These are phyloP conservation scores for Daldinia concentrica DNA, from an alignment of 495 filamentous ascomycete genomes.

Conservation along the genomic window DNA sequence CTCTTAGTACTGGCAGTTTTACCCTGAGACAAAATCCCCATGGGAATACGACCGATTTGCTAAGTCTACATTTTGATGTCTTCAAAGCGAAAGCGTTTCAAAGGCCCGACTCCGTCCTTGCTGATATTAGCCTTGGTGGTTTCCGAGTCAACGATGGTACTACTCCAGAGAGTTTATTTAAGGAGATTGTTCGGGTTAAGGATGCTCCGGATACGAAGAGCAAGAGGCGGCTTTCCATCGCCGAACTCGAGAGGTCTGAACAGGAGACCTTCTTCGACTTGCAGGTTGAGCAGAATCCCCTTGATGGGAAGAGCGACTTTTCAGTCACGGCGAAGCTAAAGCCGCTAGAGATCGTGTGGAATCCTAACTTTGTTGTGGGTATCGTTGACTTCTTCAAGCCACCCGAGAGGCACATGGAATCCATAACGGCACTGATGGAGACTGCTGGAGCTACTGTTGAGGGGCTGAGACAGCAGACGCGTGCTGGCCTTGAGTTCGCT, in stretches of 20 bases:
- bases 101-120: conserved; percentile 86
- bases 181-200: conserved; percentile 94
- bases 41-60: conserved; percentile 76
- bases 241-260: conserved; percentile 67
- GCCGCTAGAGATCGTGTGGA: conserved; percentile 96
- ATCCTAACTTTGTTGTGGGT: conserved; percentile 88
- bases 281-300: conserved; percentile 91
- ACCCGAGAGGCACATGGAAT: conserved; percentile 97
- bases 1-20: conserved; percentile 90
- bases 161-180: conserved; percentile 85
- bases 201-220: conserved; percentile 70
- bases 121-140: conserved; percentile 88
- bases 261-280: conserved; percentile 88
- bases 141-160: conserved; percentile 96
- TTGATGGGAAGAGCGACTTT: conserved; percentile 90
- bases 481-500: conserved; percentile 94
- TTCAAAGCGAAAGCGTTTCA: conserved; percentile 90
- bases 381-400: conserved; percentile 95
- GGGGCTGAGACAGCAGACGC: conserved; percentile 90
- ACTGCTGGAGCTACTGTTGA: conserved; percentile 95
- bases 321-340: conserved; percentile 90
- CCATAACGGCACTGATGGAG: conserved; percentile 92
- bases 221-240: conserved; percentile 62
- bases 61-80: conserved; percentile 91
- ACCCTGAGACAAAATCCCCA: conserved; percentile 90